Base-by-base conservation (phyloP, 805 yeast genomes). In the Candida hungchunana region DNA sequence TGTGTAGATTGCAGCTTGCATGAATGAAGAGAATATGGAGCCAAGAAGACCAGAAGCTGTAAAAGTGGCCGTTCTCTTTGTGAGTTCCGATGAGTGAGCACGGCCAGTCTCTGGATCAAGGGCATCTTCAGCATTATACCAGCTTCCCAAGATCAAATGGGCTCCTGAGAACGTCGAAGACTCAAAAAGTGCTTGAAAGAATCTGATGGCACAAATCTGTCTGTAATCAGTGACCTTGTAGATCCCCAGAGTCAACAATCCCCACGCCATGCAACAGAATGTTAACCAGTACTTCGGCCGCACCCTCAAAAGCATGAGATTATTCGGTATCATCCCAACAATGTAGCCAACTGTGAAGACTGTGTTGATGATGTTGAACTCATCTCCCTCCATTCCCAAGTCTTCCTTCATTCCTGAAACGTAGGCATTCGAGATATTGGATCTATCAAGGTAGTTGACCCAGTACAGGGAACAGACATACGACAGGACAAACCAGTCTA, bases 401-500 rank as follows among this genome's bases (percentile, higher is more conserved):
- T 71, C 82, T 38, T 75, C 76, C 45, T 74, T 67, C 82, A 79
- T 74, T 8, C 85, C 85, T 9, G 77, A 67, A n/a, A 77, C 79
- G 50, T 78, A 79, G 3, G 85, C 83, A 47, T 73, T 70, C 21
- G 70, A 59, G 27, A 75, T 56, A 36, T 76, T 77, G 11, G 73
- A 62, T 47, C 79, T 64, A 54, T 78, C 84, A 21, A 79, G 64
- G 51, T 76, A 78, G 45, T 77, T 78, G 39, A 66, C 62, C 57
- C 56, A 51, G 31, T 47, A 51, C 16, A 51, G 39, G 17, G 50
- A 45, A 21, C 51, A 46, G 27, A 46, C 44, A 26, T 43, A 51
- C 13, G 46, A 36, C 9, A 51, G 34, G 10, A 51, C 56, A 31
- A 50, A 49, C 39, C 56, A 49, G 32, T 51, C 56, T 24, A 51